Conservation (phyloP, 352 stramenopile species). For the Detonula confervacea region DNA sequence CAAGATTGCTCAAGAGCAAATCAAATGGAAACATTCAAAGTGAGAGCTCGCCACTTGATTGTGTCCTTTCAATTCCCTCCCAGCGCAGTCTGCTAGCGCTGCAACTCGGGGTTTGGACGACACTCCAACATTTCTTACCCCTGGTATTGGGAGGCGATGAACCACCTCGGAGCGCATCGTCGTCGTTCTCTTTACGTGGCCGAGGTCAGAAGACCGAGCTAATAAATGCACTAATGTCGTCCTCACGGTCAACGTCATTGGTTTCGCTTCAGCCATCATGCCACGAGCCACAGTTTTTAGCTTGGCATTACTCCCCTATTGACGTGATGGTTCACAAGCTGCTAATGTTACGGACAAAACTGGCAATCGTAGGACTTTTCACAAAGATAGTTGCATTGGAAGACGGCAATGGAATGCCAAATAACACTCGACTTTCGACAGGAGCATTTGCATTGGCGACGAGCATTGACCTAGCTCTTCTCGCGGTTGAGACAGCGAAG, state of each 20-base stretch:
- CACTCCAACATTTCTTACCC: constrained; percentile 37
- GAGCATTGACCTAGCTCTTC: constrained; percentile 30
- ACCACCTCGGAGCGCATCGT: background rate
- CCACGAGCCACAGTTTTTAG: constrained; percentile 10
- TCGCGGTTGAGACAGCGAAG: constrained; percentile 38
- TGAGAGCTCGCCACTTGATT: background rate
- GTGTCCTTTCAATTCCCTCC: constrained; percentile 38
- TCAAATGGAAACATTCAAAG: constrained; percentile 13
- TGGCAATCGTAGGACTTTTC: constrained; percentile 40
- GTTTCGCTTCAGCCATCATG: constrained; percentile 23
- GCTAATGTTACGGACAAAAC: constrained; percentile 37
- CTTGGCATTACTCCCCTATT: constrained; percentile 38
- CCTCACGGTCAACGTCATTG: constrained; percentile 21
- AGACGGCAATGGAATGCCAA: background rate
- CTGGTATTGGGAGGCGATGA: constrained; percentile 5
- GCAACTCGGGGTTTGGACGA: constrained; percentile 51
- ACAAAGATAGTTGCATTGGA: constrained; percentile 2
- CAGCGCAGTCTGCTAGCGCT: constrained; percentile 45
- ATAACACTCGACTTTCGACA: background rate
- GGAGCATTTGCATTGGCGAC: constrained; percentile 5
- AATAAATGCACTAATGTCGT: constrained; percentile 31
- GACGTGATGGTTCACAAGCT: constrained; percentile 44
- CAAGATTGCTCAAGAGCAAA: constrained; percentile 1
- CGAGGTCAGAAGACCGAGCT: constrained; percentile 11
- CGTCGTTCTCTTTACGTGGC: background rate